Percentiles rank a stretch among this genome's conserved stretches.
phyloP scores from a whole-genome alignment of 2,329 filamentous ascomycete species.

The Neofusicoccum umdonicola region DNA sequence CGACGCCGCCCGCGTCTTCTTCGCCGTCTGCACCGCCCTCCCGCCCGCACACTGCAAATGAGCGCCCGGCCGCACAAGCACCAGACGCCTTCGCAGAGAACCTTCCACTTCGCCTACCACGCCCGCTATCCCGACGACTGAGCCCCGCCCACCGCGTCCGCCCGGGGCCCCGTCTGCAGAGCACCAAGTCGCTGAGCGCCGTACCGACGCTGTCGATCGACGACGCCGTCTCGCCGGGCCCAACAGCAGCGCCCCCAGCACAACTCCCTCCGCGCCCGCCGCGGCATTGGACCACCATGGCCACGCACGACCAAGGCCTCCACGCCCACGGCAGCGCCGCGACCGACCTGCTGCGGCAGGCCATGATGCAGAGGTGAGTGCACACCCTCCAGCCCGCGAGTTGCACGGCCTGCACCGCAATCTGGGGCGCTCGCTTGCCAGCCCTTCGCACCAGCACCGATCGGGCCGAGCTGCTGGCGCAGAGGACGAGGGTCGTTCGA shows the following conservation, averaged over 20 bases:
- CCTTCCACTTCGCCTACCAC: slow-evolving; percentile 19
- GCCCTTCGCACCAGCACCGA: slow-evolving; percentile 16
- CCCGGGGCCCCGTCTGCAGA: slow-evolving; percentile 6
- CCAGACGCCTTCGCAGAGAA: slow-evolving; percentile 9
- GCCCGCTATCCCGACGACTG: slow-evolving; percentile 24
- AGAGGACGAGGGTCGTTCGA: slow-evolving; percentile 20
- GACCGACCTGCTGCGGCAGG: slow-evolving; percentile 58
- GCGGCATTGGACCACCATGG: slow-evolving; percentile 22
- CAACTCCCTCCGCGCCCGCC: slow-evolving; percentile 8
- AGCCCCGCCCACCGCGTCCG: slow-evolving; percentile 24
- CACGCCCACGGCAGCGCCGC: slow-evolving; percentile 48
- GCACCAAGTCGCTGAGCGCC: slow-evolving; percentile 42
- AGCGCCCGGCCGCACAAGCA: slow-evolving; percentile 10
- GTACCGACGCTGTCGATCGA: slow-evolving; percentile 44
- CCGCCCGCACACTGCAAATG: slow-evolving; percentile 14
- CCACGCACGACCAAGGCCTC: slow-evolving; percentile 39
- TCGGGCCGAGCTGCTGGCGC: slow-evolving; percentile 19
- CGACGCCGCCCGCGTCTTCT: slow-evolving; percentile 11
- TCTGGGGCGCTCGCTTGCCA: slow-evolving; percentile 6
- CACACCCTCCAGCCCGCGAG: not conserved
- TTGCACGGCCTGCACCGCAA: not conserved
- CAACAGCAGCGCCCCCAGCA: slow-evolving; percentile 19
- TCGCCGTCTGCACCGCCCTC: slow-evolving; percentile 8
- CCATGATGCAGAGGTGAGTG: slow-evolving; percentile 58
- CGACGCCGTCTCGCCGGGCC: slow-evolving; percentile 1